phyloP scores from a whole-genome alignment of 2,329 filamentous ascomycete genomes.

The Septoria petroselini region DNA sequence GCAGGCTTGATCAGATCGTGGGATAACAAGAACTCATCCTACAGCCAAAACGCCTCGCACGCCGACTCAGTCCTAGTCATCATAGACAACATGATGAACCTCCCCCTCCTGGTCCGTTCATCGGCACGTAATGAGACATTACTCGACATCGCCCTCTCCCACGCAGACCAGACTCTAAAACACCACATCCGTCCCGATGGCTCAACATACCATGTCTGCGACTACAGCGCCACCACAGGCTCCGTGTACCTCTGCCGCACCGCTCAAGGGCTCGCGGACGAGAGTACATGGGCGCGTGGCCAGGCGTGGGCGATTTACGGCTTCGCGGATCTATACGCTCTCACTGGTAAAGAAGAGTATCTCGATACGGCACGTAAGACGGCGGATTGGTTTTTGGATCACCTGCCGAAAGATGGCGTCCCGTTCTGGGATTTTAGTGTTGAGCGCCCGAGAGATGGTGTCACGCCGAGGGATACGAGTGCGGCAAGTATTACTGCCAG shows the following conservation, averaged over 20 bases:
- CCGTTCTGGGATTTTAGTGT: conserved; percentile 22
- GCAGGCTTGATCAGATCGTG: conserved; percentile 22
- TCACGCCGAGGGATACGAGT: conserved; percentile 22
- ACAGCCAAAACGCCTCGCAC: conserved; percentile 14
- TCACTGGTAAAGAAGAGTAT: conserved; percentile 13
- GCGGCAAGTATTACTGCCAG: conserved; percentile 22
- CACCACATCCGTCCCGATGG: conserved; percentile 21
- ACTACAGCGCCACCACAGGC: conserved; percentile 19
- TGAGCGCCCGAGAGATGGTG: conserved; percentile 12
- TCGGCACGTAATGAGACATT: conserved; percentile 17
- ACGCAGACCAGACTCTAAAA: conserved; percentile 20
- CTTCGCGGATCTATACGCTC: conserved; percentile 22
- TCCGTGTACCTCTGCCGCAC: conserved; percentile 24
- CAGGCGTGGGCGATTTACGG: conserved; percentile 25
- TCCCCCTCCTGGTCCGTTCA: conserved; percentile 19
- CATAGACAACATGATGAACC: conserved; percentile 28
- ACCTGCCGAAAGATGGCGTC: conserved; percentile 21
- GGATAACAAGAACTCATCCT: conserved; percentile 17
- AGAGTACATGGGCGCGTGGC: conserved; percentile 24
- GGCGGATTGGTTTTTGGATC: conserved; percentile 21
- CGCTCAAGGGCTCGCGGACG: conserved; percentile 22
- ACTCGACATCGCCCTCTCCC: conserved; percentile 16
- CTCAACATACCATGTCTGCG: conserved; percentile 22
- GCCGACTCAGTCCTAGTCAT: conserved; percentile 22
- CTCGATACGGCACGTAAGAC: conserved; percentile 13